phyloP scores from a whole-genome alignment of 2,329 filamentous ascomycete genomes.

The Trichoderma endophyticum region DNA sequence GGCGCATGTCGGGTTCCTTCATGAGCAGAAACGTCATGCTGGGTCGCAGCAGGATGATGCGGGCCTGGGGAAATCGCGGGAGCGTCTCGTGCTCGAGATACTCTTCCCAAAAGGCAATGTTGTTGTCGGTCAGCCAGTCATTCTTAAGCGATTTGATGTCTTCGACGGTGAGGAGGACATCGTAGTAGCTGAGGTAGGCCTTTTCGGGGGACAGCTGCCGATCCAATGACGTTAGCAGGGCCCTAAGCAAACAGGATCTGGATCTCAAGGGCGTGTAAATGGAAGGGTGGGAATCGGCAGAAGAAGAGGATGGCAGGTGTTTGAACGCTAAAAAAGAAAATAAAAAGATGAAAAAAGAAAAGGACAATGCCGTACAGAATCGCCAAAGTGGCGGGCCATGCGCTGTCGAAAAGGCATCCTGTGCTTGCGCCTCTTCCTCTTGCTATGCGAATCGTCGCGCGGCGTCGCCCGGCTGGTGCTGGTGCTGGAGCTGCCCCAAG shows the following conservation, averaged over 20 bases:
- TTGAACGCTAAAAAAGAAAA: not conserved
- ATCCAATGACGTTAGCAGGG: slow-evolving; percentile 13
- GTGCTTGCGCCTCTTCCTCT: slow-evolving; percentile 21
- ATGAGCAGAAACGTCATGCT: slow-evolving; percentile 91
- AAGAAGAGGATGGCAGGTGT: not conserved
- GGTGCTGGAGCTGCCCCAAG: not conserved
- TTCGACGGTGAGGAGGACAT: slow-evolving; percentile 66
- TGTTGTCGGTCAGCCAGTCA: slow-evolving; percentile 97
- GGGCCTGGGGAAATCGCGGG: slow-evolving; percentile 71
- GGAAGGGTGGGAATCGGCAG: not conserved
- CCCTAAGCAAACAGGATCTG: no score
- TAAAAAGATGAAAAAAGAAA: not conserved
- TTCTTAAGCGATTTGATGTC: slow-evolving; percentile 84
- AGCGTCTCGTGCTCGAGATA: slow-evolving; percentile 90
- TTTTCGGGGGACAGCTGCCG: slow-evolving; percentile 48
- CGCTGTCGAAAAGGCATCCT: slow-evolving; percentile 41
- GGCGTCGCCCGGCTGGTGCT: slow-evolving; percentile 3
- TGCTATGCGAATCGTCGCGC: slow-evolving; percentile 14
- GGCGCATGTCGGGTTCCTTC: slow-evolving; percentile 60
- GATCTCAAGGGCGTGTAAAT: not conserved
- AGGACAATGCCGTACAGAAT: slow-evolving; percentile 36
- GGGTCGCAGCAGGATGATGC: slow-evolving; percentile 86
- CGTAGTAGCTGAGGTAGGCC: slow-evolving; percentile 41
- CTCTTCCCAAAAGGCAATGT: slow-evolving; percentile 98
- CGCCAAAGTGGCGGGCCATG: slow-evolving; percentile 47